Evolutionary conservation across 2,329 filamentous ascomycete genomes (phyloP), one percentile per base, ranked within the genome.

Genomic region (Aaosphaeria arxii): DNA sequence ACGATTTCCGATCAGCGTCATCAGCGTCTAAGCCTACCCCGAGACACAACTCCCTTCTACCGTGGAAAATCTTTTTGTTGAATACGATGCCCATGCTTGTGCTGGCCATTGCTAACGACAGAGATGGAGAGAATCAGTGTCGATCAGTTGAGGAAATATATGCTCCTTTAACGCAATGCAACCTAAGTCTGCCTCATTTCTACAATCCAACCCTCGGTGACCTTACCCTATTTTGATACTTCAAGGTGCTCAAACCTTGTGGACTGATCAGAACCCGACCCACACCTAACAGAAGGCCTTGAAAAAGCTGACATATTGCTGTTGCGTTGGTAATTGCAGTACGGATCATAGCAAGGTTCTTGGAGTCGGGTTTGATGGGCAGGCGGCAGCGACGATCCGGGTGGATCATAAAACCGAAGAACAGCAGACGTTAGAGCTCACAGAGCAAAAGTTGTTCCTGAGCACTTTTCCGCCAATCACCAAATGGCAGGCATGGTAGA

Each of bases 361-460:
- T 42, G 52, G 40, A 32, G 47, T 54, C 44, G 46, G 52, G 51
- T 45, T 50, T 44, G 56, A 56, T 57, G 49, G 50, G 49, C 51
- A 44, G 49, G 13, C 28, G 39, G 31, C 47, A 55, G 47, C 45
- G 49, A 38, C 45, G 53, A 58, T 53, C 52, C 44, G 11, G 40
- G 46, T 36, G 45, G 52, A 54, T 50, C 49, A 44, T 43, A 9
- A 30, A 38, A 40, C 44, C 35, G 52, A 28, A 31, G 52, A 49
- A 54, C 49, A 57, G 60, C 60, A 57, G 59, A 57, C 55, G 54
- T 60, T 58, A 46, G 45, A 30, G 17, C 17, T 24, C 17, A 24
- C 17, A 24, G 17, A 24, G 17, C 17, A 24, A 24, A 49, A 50
- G 48, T 40, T 46, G 50, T 56, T 53, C 56, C 55, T 53, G 55